These are phyloP conservation scores for Lotmaria passim DNA, from an alignment of 208 protist genomes.

Conservation along the genomic window DNA sequence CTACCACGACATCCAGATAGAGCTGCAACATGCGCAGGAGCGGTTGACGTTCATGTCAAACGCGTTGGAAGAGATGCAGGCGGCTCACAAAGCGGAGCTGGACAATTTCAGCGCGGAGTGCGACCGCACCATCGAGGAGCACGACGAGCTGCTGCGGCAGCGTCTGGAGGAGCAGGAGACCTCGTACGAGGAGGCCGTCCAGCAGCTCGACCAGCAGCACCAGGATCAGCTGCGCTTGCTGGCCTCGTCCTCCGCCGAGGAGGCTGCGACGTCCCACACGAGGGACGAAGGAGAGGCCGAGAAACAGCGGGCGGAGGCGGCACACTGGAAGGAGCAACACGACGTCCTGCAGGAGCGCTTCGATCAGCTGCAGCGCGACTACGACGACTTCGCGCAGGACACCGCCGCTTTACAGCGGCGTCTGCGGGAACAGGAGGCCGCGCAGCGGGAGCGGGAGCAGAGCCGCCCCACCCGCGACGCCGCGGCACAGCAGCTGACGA, in stretches of 20 bases:
- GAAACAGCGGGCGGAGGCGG: background rate
- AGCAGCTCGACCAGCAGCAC: slow-evolving; percentile 38
- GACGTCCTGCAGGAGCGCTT: slow-evolving; percentile 44
- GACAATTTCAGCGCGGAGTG: slow-evolving; percentile 8
- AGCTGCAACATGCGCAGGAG: background rate
- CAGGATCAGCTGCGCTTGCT: slow-evolving; percentile 20
- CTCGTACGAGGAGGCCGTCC: slow-evolving; percentile 13
- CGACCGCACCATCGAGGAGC: slow-evolving; percentile 12
- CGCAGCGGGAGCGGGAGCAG: slow-evolving; percentile 26
- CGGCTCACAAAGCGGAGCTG: slow-evolving; percentile 19
- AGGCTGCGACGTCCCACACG: background rate
- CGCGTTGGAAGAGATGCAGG: slow-evolving; percentile 4
- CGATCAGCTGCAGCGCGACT: slow-evolving; percentile 54
- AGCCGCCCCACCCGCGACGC: slow-evolving; percentile 27
- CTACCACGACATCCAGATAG: background rate
- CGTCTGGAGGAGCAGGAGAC: slow-evolving; percentile 27
- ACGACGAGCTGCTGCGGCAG: slow-evolving; percentile 26
- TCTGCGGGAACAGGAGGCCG: slow-evolving; percentile 26
- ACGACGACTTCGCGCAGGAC: slow-evolving; percentile 42
- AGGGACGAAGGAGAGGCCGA: background rate
- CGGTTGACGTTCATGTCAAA: background rate
- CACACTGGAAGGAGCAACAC: slow-evolving; percentile 42
- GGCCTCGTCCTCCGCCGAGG: background rate
- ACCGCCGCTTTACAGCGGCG: slow-evolving; percentile 31
- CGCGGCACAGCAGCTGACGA: slow-evolving; percentile 32